Conservation (phyloP, 495 filamentous ascomycete species). For the Daldinia childiae region DNA sequence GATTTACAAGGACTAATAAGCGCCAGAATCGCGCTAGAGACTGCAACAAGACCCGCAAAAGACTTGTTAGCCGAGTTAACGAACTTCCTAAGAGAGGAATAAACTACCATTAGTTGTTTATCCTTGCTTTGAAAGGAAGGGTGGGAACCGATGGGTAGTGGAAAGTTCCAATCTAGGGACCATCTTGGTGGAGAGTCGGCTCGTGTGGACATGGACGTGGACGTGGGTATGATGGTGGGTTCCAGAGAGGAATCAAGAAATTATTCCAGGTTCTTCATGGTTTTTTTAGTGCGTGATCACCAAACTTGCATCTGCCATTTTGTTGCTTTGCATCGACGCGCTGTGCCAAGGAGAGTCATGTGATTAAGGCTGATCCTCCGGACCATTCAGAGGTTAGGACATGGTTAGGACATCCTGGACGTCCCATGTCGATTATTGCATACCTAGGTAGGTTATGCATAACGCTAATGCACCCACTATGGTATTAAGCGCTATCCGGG, state of each 20-base stretch:
- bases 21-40: slow-evolving; percentile 29
- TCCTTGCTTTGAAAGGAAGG: slow-evolving; percentile 1
- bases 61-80: slow-evolving; percentile 13
- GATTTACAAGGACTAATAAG: slow-evolving; percentile 25
- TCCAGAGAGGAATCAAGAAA: slow-evolving; percentile 1
- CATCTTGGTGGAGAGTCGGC: slow-evolving; percentile 28
- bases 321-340: slow-evolving; percentile 33
- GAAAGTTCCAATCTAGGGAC: slow-evolving; percentile 20
- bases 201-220: neutral
- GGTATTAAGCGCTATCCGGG: slow-evolving; percentile 23
- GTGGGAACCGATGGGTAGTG: slow-evolving; percentile 4
- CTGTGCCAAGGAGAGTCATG: slow-evolving; percentile 42
- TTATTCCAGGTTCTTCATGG: slow-evolving; percentile 24
- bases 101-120: neutral
- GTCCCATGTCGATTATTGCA: slow-evolving; percentile 31
- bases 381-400: slow-evolving; percentile 31
- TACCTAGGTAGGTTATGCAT: slow-evolving; percentile 15
- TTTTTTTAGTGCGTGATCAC: slow-evolving; percentile 21
- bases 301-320: slow-evolving; percentile 21
- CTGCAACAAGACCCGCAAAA: slow-evolving; percentile 29
- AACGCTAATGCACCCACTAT: slow-evolving; percentile 1
- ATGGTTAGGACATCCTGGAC: neutral
- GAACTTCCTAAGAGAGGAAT: slow-evolving; percentile 24
- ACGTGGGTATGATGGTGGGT: neutral
- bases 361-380: slow-evolving; percentile 16